Conservation (phyloP, 441 rosid genomes). For the Biscutella laevigata region DNA sequence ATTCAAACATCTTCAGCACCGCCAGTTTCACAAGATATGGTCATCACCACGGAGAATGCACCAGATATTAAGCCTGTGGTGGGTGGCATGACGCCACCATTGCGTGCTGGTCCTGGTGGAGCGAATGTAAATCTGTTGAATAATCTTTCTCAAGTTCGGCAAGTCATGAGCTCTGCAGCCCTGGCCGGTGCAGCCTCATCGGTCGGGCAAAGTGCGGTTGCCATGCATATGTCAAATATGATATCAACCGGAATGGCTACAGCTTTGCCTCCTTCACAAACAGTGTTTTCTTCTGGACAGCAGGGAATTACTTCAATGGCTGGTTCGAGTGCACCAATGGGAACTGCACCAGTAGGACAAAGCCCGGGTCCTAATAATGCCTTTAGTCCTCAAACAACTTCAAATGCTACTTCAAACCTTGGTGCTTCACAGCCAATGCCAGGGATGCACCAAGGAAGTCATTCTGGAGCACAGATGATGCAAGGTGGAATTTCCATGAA, state of each 20-base stretch:
- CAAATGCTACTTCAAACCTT: constrained; percentile 55
- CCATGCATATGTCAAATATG: constrained; percentile 96
- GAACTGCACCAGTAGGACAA: constrained; percentile 56
- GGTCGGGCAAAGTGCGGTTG: constrained; percentile 76
- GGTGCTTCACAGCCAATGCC: constrained; percentile 72
- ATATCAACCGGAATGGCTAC: constrained; percentile 80
- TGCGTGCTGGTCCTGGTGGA: constrained; percentile 64
- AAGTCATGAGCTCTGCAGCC: constrained; percentile 81
- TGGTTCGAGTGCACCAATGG: constrained; percentile 61
- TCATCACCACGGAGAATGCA: constrained; percentile 42
- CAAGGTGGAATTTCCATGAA: constrained; percentile 70
- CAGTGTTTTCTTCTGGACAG: constrained; percentile 73
- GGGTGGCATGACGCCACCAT: constrained; percentile 53
- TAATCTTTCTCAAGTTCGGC: constrained; percentile 83
- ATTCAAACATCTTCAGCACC: constrained; percentile 85
- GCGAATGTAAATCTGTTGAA: constrained; percentile 87
- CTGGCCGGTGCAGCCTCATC: constrained; percentile 86
- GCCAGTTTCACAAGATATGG: constrained; percentile 67
- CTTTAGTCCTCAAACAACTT: constrained; percentile 47
- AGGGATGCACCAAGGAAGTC: constrained; percentile 78
- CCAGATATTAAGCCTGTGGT: constrained; percentile 80
- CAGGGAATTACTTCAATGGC: constrained; percentile 56
- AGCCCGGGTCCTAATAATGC: constrained; percentile 49
- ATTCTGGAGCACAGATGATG: constrained; percentile 70
- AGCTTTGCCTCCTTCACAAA: constrained; percentile 69